A percentile compares a stretch with the other conserved stretches of the same genome.
Evolutionary conservation across 2,329 filamentous ascomycete species (phyloP).

Genomic region (Pyrenophora tritici-repentis): DNA sequence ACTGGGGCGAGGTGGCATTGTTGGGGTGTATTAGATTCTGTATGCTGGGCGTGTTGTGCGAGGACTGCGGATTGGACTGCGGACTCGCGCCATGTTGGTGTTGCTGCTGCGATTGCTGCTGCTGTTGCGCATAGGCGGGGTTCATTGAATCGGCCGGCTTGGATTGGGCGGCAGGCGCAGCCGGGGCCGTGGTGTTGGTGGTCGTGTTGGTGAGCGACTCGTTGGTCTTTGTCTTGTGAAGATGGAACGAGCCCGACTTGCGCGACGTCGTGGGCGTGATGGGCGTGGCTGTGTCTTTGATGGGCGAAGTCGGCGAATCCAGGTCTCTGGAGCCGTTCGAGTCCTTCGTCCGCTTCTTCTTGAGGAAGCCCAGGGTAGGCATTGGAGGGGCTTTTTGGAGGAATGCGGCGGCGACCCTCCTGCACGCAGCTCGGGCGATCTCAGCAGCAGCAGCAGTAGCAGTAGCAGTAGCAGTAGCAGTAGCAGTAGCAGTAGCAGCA

Average conservation of each 20-base stretch:
- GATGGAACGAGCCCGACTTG: conserved; percentile 37
- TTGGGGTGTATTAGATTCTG: conserved; percentile 78
- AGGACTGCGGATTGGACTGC: conserved; percentile 41
- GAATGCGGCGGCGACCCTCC: conserved; percentile 18
- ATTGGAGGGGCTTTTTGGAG: conserved; percentile 58
- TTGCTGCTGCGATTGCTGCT: conserved; percentile 4
- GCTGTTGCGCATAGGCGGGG: conserved; percentile 35
- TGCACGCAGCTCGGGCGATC: conserved; percentile 14
- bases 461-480: neutral
- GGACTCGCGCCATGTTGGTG: conserved; percentile 37
- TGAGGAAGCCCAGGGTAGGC: conserved; percentile 94
- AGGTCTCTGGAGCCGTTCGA: conserved; percentile 64
- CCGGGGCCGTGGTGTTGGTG: conserved; percentile 15
- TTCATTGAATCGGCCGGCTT: conserved; percentile 51
- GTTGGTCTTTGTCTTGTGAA: conserved; percentile 39
- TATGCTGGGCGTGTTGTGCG: conserved; percentile 78
- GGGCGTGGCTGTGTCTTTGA: conserved; percentile 58
- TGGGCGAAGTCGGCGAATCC: conserved; percentile 69
- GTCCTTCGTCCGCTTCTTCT: conserved; percentile 99
- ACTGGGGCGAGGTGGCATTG: conserved; percentile 34
- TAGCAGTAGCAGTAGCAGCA: conserved; percentile 10
- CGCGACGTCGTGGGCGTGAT: conserved; percentile 43
- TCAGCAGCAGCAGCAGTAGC: conserved; percentile 2
- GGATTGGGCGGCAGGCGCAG: conserved; percentile 26
- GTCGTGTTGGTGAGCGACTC: conserved; percentile 25